These are phyloP conservation scores for Nakaseomyces uthaithaninus DNA, from an alignment of 1,139 yeast genomes.

Conservation along the genomic window DNA sequence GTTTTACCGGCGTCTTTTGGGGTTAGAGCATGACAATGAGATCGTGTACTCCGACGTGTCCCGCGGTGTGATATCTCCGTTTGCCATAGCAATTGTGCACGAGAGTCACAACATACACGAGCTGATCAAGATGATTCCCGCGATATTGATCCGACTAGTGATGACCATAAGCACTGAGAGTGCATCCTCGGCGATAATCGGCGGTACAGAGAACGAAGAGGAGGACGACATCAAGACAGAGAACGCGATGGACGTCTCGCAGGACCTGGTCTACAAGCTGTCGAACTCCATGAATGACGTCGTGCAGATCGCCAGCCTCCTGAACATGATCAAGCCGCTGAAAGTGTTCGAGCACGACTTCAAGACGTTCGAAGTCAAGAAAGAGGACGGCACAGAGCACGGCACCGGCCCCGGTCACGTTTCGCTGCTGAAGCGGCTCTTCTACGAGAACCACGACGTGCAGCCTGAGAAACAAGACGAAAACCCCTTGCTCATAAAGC, in stretches of 20 bases:
- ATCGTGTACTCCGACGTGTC: conserved; percentile 14
- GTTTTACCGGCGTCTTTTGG: conserved; percentile 25
- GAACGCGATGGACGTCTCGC: conserved; percentile 17
- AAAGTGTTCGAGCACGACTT: conserved; percentile 25
- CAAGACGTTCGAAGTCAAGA: conserved; percentile 7
- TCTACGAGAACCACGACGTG: conserved; percentile 7
- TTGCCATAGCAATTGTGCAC: conserved; percentile 23
- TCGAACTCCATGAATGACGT: conserved; percentile 31
- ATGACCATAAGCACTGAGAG: conserved; percentile 19
- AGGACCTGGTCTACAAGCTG: conserved; percentile 25
- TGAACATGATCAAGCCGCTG: conserved; percentile 27
- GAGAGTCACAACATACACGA: conserved; percentile 26
- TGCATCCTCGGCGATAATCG: not conserved
- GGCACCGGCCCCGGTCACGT: conserved; percentile 2
- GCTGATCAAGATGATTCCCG: conserved; percentile 27
- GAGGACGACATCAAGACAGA: conserved; percentile 6
- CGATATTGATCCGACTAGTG: conserved; percentile 25
- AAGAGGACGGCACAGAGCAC: not conserved
- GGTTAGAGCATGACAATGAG: conserved; percentile 23
- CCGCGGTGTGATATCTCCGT: conserved; percentile 28
- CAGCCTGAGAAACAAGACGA: conserved; percentile 5
- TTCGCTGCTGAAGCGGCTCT: conserved; percentile 6
- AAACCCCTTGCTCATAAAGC: conserved; percentile 14
- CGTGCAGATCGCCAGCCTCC: conserved; percentile 28
- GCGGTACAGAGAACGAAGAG: conserved; percentile 6